Percentiles rank a stretch among this genome's conserved stretches.
These are phyloP conservation scores for Myxozyma monticola DNA, from an alignment of 805 yeast species.

Conservation along the genomic window DNA sequence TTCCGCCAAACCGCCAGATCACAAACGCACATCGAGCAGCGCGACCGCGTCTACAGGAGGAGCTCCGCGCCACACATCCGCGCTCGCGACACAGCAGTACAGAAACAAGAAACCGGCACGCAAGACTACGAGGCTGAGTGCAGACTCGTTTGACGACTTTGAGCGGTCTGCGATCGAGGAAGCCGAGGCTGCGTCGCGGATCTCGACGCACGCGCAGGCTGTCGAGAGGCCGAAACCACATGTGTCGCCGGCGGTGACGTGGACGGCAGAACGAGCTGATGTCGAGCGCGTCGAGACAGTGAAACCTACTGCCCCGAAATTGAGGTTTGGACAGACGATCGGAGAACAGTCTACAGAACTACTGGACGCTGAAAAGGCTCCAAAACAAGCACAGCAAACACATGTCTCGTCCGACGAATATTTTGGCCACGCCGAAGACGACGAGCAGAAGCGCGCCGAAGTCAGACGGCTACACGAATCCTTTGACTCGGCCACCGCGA, in stretches of 20 bases:
- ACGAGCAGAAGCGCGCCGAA: slow-evolving; percentile 2
- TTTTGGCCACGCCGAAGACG: slow-evolving; percentile 10
- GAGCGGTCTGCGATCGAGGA: slow-evolving; percentile 82
- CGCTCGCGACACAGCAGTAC: too few relatives aligned
- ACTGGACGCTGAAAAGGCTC: neutral
- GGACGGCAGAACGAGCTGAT: neutral
- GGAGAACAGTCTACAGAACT: neutral
- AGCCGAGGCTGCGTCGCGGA: slow-evolving; percentile 46
- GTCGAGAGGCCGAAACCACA: too few relatives aligned
- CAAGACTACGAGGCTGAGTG: neutral
- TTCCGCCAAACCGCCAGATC: too few relatives aligned
- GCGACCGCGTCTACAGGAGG: too few relatives aligned
- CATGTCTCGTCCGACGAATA: slow-evolving; percentile 25
- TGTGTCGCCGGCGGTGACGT: too few relatives aligned
- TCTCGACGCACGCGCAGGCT: too few relatives aligned
- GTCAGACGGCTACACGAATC: slow-evolving; percentile 43
- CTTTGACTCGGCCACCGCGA: slow-evolving; percentile 87
- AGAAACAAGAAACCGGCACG: too few relatives aligned
- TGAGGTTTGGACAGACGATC: slow-evolving; percentile 64
- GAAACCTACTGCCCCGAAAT: too few relatives aligned
- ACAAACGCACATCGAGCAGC: too few relatives aligned
- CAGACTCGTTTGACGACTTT: slow-evolving; percentile 52
- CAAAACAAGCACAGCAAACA: too few relatives aligned
- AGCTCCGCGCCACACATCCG: too few relatives aligned
- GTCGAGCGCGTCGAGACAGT: too few relatives aligned